Conservation (phyloP, 1,284 basidiomycete genomes). For the Cronartium quercuum region DNA sequence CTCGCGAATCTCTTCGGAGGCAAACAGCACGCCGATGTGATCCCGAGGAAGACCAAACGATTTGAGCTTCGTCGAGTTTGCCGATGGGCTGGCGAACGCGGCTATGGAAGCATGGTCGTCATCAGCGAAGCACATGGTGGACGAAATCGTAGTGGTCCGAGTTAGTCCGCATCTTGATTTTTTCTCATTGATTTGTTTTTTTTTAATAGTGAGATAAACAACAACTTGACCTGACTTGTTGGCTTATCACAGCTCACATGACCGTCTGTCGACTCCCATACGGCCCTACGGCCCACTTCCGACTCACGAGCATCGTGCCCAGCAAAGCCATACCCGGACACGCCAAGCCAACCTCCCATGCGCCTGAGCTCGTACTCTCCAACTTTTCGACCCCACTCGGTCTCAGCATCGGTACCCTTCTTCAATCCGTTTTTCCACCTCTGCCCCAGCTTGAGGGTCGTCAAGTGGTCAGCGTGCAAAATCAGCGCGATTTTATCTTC, state of each 20-base stretch:
- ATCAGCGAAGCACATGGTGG: conserved; percentile 77
- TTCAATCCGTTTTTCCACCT: conserved; percentile 91
- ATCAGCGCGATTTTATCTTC: conserved; percentile 96
- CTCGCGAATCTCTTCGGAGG: conserved; percentile 87
- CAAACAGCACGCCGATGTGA: conserved; percentile 64
- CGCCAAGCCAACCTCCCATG: conserved; percentile 82
- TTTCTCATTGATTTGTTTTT: neutral
- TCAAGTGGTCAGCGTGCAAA: conserved; percentile 95
- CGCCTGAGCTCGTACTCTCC: conserved; percentile 92
- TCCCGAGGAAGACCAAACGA: conserved; percentile 79
- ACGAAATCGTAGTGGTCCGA: conserved; percentile 35
- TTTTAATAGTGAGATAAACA: too few species aligned
- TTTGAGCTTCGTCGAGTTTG: conserved; percentile 91
- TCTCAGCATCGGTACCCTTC: conserved; percentile 83
- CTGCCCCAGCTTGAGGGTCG: conserved; percentile 92
- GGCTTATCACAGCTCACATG: conserved; percentile 64
- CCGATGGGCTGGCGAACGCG: conserved; percentile 81
- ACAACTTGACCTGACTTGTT: too few species aligned
- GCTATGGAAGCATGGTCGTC: conserved; percentile 80
- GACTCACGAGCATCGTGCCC: conserved; percentile 67
- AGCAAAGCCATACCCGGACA: conserved; percentile 57
- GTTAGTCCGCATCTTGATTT: neutral
- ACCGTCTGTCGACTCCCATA: conserved; percentile 83
- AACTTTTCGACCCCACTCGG: conserved; percentile 91
- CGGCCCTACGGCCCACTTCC: conserved; percentile 95